Base-by-base conservation (phyloP, 192 early-diverging fungal genomes). In the Entophlyctis luteolus region DNA sequence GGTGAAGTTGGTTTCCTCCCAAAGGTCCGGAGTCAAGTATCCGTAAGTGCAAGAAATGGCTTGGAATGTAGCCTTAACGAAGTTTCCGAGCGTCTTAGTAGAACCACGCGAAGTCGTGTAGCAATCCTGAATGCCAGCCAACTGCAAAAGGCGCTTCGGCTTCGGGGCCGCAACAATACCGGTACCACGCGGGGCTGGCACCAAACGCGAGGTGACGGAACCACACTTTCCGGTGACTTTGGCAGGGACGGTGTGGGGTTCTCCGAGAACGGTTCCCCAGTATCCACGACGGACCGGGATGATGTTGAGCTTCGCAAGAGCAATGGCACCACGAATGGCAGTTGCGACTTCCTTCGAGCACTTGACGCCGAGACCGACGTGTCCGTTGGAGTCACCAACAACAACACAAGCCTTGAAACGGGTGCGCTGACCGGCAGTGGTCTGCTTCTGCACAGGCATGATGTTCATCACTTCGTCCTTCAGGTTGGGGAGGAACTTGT, bases 391-490 rank as follows among this genome's bases (percentile, higher is more conserved):
- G 87, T 98, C 95, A 82, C 95, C 95, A 74, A 98, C 93, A 84
- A 95, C 91, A 68, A 98, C 95, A 76, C 95, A 98, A 72, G 95
- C 95, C 93, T 98, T 98, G 89, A 98, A 98, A 78, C 95, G 91
- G 73, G 95, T 98, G 75, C 95, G 91, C 86, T 98, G 95, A 89
- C 95, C 95, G 72, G 95, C 95, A 81, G 91, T 90, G 78, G 95
- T 98, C 84, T 98, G 95, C 90, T 98, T 98, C 88, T 98, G 95
- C 71, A 98, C 95, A 59, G 95, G 95, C 85, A 93, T 96, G 76
- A 98, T 94, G 89, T 98, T 98, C 95, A 98, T 98, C 66, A 98
- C 95, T 85, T 98, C 91, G 82, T 98, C 95, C 90, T 94, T 94
- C 71, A 98, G 88, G 77, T 87, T 86, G 77, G 91, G 91, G 46